Evolutionary conservation across 148 eudicot genomes (phyloP), one percentile per base, ranked within the genome.

Genomic region (Diospyros lotus): DNA sequence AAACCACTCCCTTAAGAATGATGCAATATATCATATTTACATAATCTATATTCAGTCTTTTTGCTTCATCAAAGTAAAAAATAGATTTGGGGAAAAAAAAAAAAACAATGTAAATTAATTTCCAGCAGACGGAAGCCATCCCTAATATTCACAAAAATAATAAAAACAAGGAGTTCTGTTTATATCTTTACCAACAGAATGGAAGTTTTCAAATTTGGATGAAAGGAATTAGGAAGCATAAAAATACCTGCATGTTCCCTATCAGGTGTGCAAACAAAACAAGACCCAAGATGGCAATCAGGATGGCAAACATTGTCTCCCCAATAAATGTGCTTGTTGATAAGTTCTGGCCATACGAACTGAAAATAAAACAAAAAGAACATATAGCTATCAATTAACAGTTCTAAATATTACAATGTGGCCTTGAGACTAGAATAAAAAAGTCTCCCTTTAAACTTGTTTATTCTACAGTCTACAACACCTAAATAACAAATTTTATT

Each of bases 201-300:
- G 56, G 5, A 14, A 68, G 53, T 2, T 46, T 48, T 4, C 17
- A 13, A 50, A 42, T 50, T 14, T 68, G 28, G 51, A 38, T 48
- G 52, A 14, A 68, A 28, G 43, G 9, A 50, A 10, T 18, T 50
- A 42, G 53, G 71, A 51, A 51, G 71, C 56, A 72, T 50, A 3
- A 4, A 73, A 44, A 43, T 83, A 91, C 99, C 99, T 96, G 99
- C 99, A 96, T 96, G 77, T 96, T 96, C 62, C 99, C 99, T 75
- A 96, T 96, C 71, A 96, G 85, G 85, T 96, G 99, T 4, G 99
- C 93, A 68, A 96, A 96, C 51, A 96, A 80, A 73, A 96, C 93
- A 63, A 96, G 98, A 73, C 98, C 99, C 72, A 89, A 74, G 68
- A 96, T 96, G 71, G 99, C 98, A 43, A 96, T 93, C 66, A 96